Percentiles rank a stretch among this genome's conserved stretches.
Evolutionary conservation across 1,139 yeast genomes (phyloP).

Genomic region (Yarrowia galli): DNA sequence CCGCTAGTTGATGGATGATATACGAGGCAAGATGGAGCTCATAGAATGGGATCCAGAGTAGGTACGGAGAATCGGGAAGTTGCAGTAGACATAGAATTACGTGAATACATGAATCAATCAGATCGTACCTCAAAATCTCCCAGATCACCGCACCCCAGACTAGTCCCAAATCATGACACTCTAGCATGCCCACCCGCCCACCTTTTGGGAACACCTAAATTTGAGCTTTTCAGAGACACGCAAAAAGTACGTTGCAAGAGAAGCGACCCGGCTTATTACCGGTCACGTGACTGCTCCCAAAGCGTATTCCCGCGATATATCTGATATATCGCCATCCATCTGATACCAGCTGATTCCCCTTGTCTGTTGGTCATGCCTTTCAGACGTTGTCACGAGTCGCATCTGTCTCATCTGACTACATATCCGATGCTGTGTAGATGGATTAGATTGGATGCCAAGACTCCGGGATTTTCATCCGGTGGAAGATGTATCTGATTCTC

Average conservation of each 20-base stretch:
- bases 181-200: slow-evolving; percentile 17
- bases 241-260: neutral
- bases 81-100: neutral
- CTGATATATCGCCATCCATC: neutral
- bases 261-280: neutral
- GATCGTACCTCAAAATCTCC: no score
- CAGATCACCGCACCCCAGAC: no score
- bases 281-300: neutral
- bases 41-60: neutral
- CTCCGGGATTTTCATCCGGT: slow-evolving; percentile 13
- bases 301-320: neutral
- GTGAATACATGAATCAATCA: no score
- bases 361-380: neutral
- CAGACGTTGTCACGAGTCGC: neutral
- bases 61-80: neutral
- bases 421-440: slow-evolving; percentile 4
- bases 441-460: slow-evolving; percentile 30
- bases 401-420: slow-evolving; percentile 3
- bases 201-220: neutral
- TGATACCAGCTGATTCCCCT: neutral
- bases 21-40: neutral
- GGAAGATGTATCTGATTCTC: neutral
- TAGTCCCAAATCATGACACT: neutral
- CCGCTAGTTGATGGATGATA: neutral
- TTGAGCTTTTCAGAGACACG: slow-evolving; percentile 7